Evolutionary conservation across 1,284 basidiomycete species (phyloP).

Genomic region (Xanthoconium separans): DNA sequence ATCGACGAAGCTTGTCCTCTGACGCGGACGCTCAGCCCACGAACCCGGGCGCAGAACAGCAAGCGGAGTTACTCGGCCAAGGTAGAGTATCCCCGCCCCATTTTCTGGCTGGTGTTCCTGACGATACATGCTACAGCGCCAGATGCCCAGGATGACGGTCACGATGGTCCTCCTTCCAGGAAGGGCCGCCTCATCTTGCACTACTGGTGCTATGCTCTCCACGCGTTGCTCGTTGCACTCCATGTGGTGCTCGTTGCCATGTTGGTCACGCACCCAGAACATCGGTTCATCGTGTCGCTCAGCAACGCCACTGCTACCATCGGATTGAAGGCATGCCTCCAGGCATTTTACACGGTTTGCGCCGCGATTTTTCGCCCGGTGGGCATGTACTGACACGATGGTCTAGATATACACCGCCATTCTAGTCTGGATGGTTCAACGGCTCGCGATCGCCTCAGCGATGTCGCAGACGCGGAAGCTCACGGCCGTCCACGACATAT

Average conservation of each 20-base stretch:
- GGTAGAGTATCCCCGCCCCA: background rate
- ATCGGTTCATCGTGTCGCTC: background rate
- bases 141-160: background rate
- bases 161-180: background rate
- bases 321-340: constrained; percentile 1
- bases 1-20: background rate
- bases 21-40: background rate
- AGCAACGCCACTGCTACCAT: background rate
- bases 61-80: background rate
- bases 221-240: background rate
- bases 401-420: constrained; percentile 14
- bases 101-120: background rate
- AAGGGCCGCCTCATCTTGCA: background rate
- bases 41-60: background rate
- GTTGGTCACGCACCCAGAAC: constrained; percentile 10
- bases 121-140: background rate
- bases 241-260: background rate
- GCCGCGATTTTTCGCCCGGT: no score
- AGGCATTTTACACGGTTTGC: constrained; percentile 8
- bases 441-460: background rate
- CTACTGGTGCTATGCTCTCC: constrained; percentile 7
- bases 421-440: background rate
- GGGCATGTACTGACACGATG: background rate
- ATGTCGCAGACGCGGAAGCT: constrained; percentile 9
- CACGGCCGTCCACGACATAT: constrained; percentile 17